phyloP scores from a whole-genome alignment of 2,329 filamentous ascomycete species.

The Falciphora oryzae region DNA sequence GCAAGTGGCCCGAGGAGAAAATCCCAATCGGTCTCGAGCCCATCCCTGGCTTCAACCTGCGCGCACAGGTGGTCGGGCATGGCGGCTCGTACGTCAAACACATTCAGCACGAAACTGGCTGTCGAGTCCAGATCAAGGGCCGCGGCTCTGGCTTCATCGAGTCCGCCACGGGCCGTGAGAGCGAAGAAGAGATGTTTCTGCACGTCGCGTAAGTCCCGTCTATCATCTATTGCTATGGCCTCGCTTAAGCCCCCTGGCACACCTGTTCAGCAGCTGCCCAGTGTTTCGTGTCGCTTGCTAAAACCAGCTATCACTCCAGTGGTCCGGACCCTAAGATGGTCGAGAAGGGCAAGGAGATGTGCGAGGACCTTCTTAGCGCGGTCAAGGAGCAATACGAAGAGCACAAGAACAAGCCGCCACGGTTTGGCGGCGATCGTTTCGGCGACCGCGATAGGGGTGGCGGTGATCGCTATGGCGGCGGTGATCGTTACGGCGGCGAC shows the following conservation, averaged over 20 bases:
- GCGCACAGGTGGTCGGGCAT: conserved; percentile 91
- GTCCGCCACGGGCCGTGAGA: conserved; percentile 78
- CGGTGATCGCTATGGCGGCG: conserved; percentile 4
- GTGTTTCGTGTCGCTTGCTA: neutral
- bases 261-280: neutral
- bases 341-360: conserved; percentile 78
- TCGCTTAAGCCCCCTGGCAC: neutral
- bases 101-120: conserved; percentile 91
- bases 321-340: conserved; percentile 86
- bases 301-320: conserved; percentile 36
- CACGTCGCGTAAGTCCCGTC: conserved; percentile 73
- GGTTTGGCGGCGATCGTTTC: conserved; percentile 50
- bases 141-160: conserved; percentile 93
- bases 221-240: neutral
- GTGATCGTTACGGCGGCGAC: neutral
- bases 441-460: conserved; percentile 31
- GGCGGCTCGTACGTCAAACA: conserved; percentile 96
- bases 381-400: conserved; percentile 87
- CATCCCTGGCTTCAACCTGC: conserved; percentile 88
- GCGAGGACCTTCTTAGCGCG: conserved; percentile 78
- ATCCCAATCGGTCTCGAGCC: conserved; percentile 89
- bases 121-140: conserved; percentile 96
- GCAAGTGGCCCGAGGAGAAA: conserved; percentile 98
- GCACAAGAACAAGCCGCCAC: conserved; percentile 78
- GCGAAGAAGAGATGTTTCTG: conserved; percentile 93